Conservation (phyloP, 768 basidiomycete genomes). For the Mrakia gelida region DNA sequence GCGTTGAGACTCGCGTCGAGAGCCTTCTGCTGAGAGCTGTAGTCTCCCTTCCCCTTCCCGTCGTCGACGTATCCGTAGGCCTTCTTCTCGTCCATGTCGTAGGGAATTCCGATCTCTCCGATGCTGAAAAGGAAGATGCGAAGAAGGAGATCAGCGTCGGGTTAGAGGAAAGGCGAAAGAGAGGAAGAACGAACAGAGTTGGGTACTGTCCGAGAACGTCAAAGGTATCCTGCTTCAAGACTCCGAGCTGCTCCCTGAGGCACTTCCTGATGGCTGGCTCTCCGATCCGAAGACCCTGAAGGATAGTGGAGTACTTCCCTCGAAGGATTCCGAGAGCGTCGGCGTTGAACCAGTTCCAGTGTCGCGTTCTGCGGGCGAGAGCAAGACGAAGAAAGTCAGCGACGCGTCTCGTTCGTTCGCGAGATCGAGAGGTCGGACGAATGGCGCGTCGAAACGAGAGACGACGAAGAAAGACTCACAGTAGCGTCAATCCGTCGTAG, state of each 20-base stretch:
- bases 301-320: constrained; percentile 52
- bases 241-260: constrained; percentile 73
- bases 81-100: constrained; percentile 80
- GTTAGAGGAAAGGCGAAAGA: neutral
- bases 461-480: constrained; percentile 32
- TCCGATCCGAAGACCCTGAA: constrained; percentile 77
- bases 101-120: constrained; percentile 68
- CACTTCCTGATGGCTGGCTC: constrained; percentile 72
- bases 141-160: neutral
- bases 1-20: constrained; percentile 75
- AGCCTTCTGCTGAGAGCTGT: constrained; percentile 70
- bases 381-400: neutral
- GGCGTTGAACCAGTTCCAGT: constrained; percentile 55
- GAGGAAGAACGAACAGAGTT: constrained; percentile 52
- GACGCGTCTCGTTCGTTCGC: neutral
- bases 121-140: constrained; percentile 47
- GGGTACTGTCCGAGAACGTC: constrained; percentile 65
- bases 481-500: constrained; percentile 45
- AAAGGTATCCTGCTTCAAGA: constrained; percentile 67
- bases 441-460: neutral
- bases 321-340: constrained; percentile 89
- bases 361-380: constrained; percentile 32
- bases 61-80: constrained; percentile 69
- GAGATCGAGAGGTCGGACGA: neutral
- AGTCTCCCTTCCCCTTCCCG: constrained; percentile 69